Evolutionary conservation across 257 asterid genomes (phyloP), one percentile per base, ranked within the genome.

Genomic region (Marsdenia floribunda): DNA sequence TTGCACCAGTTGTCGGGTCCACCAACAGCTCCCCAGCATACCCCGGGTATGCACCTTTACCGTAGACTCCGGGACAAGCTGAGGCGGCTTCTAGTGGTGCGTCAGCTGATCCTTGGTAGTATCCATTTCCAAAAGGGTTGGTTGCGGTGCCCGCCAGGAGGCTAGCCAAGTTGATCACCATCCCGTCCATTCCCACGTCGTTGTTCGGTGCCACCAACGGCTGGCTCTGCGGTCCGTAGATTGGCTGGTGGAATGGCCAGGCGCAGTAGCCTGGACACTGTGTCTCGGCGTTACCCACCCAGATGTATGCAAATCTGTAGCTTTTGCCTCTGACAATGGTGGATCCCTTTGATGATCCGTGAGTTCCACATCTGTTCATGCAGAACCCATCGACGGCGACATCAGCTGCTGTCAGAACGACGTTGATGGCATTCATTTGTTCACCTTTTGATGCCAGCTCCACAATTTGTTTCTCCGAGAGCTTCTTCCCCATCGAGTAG

Each of bases 171-270:
- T 73, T 87, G 5, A 91, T 86, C 3, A 90, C 75, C 63, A 91
- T 80, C 0, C 94, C 96, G 47, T 91, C 97, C 59, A 85, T 18
- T 26, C 96, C 97, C 53, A 88, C 80, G 50, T 91, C 97, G 67
- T 85, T 86, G 77, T 91, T 91, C 6, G 97, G 97, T 12, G 94
- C 88, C 55, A 83, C 80, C 79, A 90, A 22, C 0, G 97, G 87
- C 68, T 90, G 86, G 86, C 58, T 83, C 71, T 90, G 96, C 2
- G 97, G 97, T 68, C 97, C 97, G 80, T 91, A 91, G 10, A 71
- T 70, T 50, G 97, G 97, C 81, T 88, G 96, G 75, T 90, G 91
- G 80, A 88, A 90, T 10, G 96, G 96, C 96, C 96, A 90, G 0
- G 93, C 91, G 8, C 93, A 88, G 77, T 79, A 84, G 0, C 96